Percentiles rank a stretch among this genome's conserved stretches.
Conservation (phyloP, 1,284 basidiomycete species). For the Porodaedalea pini region DNA sequence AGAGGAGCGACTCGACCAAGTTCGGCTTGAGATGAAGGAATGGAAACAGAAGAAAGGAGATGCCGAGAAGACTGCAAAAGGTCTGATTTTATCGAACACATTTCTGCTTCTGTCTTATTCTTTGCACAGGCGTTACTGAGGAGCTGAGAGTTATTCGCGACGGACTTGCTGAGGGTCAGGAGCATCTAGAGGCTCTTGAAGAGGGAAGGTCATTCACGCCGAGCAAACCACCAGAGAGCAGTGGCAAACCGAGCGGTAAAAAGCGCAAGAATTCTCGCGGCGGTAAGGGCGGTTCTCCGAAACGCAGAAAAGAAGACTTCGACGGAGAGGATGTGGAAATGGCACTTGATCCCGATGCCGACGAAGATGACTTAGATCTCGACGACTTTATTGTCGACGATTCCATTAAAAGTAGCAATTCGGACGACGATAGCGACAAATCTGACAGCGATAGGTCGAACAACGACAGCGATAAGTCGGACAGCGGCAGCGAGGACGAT, state of each 20-base stretch:
- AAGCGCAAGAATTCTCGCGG: conserved; percentile 47
- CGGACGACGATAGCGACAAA: conserved; percentile 24
- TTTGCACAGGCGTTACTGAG: conserved; percentile 35
- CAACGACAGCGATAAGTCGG: conserved; percentile 27
- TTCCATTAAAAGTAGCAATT: conserved; percentile 21
- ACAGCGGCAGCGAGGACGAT: conserved; percentile 28
- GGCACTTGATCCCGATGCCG: conserved; percentile 19
- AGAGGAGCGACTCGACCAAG: conserved; percentile 41
- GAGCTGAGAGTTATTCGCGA: conserved; percentile 41
- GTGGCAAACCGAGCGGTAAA: conserved; percentile 32
- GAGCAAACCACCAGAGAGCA: conserved; percentile 34
- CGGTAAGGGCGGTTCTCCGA: conserved; percentile 41
- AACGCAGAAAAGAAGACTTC: conserved; percentile 35
- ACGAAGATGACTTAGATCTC: conserved; percentile 29
- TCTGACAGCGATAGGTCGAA: conserved; percentile 28
- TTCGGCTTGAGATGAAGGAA: conserved; percentile 36
- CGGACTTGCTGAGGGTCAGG: conserved; percentile 40
- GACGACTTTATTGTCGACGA: conserved; percentile 26
- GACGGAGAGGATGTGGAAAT: conserved; percentile 28
- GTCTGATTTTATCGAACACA: conserved; percentile 29
- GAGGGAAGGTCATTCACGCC: conserved; percentile 43
- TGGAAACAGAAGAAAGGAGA: conserved; percentile 42
- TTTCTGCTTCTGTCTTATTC: conserved; percentile 4
- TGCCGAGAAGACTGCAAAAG: conserved; percentile 40
- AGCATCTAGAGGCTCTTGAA: conserved; percentile 46